Base-by-base conservation (phyloP, 164 flowering plant species). In the Dillenia turbinata region DNA sequence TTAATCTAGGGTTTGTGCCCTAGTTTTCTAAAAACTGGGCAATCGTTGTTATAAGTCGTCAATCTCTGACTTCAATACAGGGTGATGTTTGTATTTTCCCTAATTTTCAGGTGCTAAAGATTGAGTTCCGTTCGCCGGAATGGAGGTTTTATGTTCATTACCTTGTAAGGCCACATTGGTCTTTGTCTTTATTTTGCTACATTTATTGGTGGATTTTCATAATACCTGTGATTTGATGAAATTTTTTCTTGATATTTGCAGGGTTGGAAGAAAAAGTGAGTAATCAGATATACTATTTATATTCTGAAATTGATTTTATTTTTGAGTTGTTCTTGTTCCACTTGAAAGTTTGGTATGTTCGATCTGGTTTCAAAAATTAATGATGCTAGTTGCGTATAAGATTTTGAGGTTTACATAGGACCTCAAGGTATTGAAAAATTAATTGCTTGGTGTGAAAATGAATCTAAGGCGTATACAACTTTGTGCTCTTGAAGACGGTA, bases 251-350 rank as follows among this genome's bases (percentile, higher is more conserved):
- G 53, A 60, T 9, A 70, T 72, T 79, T 81, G 81, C 92, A 90
- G 94, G 94, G 94, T 12, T 90, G 92, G 94, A 86, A 67, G 61
- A 81, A 84, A 74, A 83, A 64, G 97, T 90, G 79, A 82, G 96
- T 79, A 58, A 19, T 55, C 40, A 55, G 59, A 26, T 52, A 54
- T 15, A 47, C 60, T 59, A 8, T 54, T 40, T 22, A 11, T 10
- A n/a, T 55, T 51, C 16, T 57, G n/a, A 55, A 54, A 14, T 52
- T 9, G 24, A 16, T 55, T 47, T 52, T 52, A 13, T 17, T 15
- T 19, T 67, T 15, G n/a, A 12, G 17, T 43, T 52, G 62, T 15
- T 44, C 47, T 44, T 68, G 15, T 45, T 52, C 52, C 6, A 45
- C 16, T 49, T 66, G 14, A 54, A 3, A 17, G 26, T 13, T n/a